These are phyloP conservation scores for Apiotrichum siamense DNA, from an alignment of 1,284 basidiomycete species.

Conservation along the genomic window DNA sequence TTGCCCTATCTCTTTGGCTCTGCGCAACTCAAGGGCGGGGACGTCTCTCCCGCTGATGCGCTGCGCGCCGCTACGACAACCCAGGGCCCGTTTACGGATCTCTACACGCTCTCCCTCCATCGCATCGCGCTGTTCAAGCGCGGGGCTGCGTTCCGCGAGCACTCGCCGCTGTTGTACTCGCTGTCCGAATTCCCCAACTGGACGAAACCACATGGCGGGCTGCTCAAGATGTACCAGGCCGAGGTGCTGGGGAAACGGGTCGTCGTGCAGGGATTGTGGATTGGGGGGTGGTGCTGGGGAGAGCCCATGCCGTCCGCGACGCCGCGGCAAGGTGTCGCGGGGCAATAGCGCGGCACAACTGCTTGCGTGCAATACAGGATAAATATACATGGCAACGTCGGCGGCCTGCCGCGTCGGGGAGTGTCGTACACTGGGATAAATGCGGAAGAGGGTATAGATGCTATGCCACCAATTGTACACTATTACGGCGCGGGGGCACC, in stretches of 20 bases:
- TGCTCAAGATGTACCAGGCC: constrained; percentile 94
- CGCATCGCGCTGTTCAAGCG: constrained; percentile 74
- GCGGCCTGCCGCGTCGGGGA: no score
- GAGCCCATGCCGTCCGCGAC: constrained; percentile 17
- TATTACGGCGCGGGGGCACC: background rate
- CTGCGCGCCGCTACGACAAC: constrained; percentile 8
- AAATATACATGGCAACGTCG: no score
- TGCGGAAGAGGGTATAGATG: no score
- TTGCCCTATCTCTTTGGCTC: constrained; percentile 89
- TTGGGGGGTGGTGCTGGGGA: constrained; percentile 59
- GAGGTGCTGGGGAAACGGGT: constrained; percentile 95
- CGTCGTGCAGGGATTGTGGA: constrained; percentile 88
- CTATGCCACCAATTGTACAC: background rate
- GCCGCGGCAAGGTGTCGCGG: no score
- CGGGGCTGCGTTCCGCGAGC: constrained; percentile 78
- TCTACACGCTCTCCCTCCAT: constrained; percentile 74
- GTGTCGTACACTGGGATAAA: no score
- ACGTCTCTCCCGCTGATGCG: constrained; percentile 46
- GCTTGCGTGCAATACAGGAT: no score
- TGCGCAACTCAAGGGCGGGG: constrained; percentile 62
- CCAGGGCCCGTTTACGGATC: constrained; percentile 48
- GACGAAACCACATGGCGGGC: constrained; percentile 79
- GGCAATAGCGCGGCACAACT: no score
- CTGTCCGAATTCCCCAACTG: constrained; percentile 81
- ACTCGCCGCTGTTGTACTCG: constrained; percentile 82